Base-by-base conservation (phyloP, 352 stramenopile species). In the Pseudoperonospora humuli region DNA sequence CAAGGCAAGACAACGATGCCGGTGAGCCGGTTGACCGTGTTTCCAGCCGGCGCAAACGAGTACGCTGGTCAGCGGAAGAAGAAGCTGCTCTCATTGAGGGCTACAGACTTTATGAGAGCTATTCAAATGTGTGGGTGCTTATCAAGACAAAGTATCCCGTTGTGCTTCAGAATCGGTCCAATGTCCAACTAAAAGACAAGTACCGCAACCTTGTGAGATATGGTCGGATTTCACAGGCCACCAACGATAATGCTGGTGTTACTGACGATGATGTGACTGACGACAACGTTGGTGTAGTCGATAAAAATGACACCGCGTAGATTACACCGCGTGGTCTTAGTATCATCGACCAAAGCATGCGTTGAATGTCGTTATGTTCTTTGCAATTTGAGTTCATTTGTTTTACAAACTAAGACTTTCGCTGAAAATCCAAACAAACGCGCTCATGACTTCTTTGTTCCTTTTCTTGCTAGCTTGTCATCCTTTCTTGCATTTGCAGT, bases 101-200 rank as follows among this genome's bases (percentile, higher is more conserved):
- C 21, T 70, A 84, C 49, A 54, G 61, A 25, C 47, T 75, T 18
- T 91, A 74, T 29, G 37, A 61, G 13, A 41, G 53, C 9, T 45
- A 76, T n/a, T 54, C 54, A 9, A 82, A 80, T 33, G 52, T 82
- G 25, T 91, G 78, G 78, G 34, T 75, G 39, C 57, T 71, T 17
- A 91, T 88, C 63, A 85, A 86, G 45, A 48, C 50, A 18, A 80
- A 72, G 49, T 75, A 67, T 41, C 43, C 52, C 0, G 48, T 70
- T 10, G 54, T 68, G 20, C 61, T 91, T 19, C 46, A 52, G 2
- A 42, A 65, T 41, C 71, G 75, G 17, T 76, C 63, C 20, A 88
- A 88, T 35, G 71, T 91, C 15, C 72, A 91, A 39, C 38, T 91
- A 28, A 91, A 91, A 60, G 78, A 91, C 59, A 91, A 91, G 56